Percentiles rank a stretch among this genome's conserved stretches.
Conservation (phyloP, 2,329 filamentous ascomycete genomes). For the Ambrosiella xylebori region DNA sequence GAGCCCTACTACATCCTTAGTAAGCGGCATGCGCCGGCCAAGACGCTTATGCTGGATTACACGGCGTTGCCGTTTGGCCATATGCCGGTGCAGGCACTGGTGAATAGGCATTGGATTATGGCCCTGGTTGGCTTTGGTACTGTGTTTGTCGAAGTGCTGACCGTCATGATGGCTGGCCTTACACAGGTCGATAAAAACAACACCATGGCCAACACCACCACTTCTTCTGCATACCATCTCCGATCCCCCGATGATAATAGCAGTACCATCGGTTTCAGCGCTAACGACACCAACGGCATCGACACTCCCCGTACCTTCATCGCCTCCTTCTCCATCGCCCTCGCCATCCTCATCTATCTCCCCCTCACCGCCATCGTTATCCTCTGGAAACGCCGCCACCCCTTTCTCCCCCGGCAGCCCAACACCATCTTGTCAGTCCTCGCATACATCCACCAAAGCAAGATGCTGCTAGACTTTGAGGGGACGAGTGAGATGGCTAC, state of each 20-base stretch:
- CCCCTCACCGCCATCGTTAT: slow-evolving; percentile 40
- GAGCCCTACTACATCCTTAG: slow-evolving; percentile 59
- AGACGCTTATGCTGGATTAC: slow-evolving; percentile 54
- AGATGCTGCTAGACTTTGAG: slow-evolving; percentile 63
- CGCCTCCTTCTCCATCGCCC: slow-evolving; percentile 42
- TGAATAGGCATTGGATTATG: slow-evolving; percentile 48
- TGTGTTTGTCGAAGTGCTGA: slow-evolving; percentile 56
- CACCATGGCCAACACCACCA: neutral
- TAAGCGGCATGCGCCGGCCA: slow-evolving; percentile 44
- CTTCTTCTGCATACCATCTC: neutral
- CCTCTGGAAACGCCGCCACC: slow-evolving; percentile 43
- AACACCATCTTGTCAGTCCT: slow-evolving; percentile 62
- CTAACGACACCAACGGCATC: slow-evolving; percentile 30
- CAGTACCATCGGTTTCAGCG: too few species aligned
- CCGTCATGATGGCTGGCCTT: slow-evolving; percentile 49
- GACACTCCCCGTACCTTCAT: slow-evolving; percentile 49
- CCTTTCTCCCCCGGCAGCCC: slow-evolving; percentile 61
- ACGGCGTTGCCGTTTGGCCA: slow-evolving; percentile 53
- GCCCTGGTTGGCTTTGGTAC: slow-evolving; percentile 53
- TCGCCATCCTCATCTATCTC: slow-evolving; percentile 50
- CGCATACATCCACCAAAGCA: slow-evolving; percentile 63
- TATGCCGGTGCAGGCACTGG: slow-evolving; percentile 41
- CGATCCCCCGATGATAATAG: neutral
- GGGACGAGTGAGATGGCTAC: slow-evolving; percentile 47
- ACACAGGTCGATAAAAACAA: slow-evolving; percentile 49